A percentile compares a stretch with the other conserved stretches of the same genome.
Conservation (phyloP, 1,284 basidiomycete genomes). For the Ustilago xerochloae region DNA sequence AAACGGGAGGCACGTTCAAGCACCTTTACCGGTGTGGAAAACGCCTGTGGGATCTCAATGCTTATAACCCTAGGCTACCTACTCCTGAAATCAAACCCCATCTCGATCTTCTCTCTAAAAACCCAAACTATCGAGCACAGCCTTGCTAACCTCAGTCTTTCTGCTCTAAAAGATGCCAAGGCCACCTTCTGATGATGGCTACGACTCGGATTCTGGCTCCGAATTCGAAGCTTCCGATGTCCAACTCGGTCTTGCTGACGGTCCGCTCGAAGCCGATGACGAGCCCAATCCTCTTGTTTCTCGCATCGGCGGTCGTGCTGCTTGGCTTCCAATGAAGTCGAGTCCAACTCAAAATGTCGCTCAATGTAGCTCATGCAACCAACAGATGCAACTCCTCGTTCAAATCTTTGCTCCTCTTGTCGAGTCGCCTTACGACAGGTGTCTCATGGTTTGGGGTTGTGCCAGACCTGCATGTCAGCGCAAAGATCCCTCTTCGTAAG, state of each 20-base stretch:
- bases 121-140: no score
- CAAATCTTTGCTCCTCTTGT: slow-evolving; percentile 67
- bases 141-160: no score
- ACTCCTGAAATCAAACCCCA: slow-evolving; percentile 45
- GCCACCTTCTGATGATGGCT: slow-evolving; percentile 52
- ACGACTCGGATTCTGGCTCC: slow-evolving; percentile 58
- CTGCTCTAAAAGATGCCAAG: slow-evolving; percentile 39
- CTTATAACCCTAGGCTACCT: slow-evolving; percentile 63
- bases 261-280: slow-evolving; percentile 59
- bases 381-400: slow-evolving; percentile 65
- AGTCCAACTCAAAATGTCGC: slow-evolving; percentile 43
- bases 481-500: slow-evolving; percentile 56
- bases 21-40: slow-evolving; percentile 34
- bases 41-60: slow-evolving; percentile 47
- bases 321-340: slow-evolving; percentile 59
- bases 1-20: slow-evolving; percentile 44
- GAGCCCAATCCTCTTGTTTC: slow-evolving; percentile 66
- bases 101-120: background rate
- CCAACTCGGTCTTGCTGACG: slow-evolving; percentile 64
- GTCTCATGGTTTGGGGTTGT: slow-evolving; percentile 66
- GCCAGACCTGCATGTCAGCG: slow-evolving; percentile 60
- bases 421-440: slow-evolving; percentile 63
- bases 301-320: slow-evolving; percentile 62
- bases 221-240: slow-evolving; percentile 55
- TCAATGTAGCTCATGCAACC: slow-evolving; percentile 51